Base-by-base conservation (phyloP, 2,329 filamentous ascomycete genomes). In the Aspergillus ustus region DNA sequence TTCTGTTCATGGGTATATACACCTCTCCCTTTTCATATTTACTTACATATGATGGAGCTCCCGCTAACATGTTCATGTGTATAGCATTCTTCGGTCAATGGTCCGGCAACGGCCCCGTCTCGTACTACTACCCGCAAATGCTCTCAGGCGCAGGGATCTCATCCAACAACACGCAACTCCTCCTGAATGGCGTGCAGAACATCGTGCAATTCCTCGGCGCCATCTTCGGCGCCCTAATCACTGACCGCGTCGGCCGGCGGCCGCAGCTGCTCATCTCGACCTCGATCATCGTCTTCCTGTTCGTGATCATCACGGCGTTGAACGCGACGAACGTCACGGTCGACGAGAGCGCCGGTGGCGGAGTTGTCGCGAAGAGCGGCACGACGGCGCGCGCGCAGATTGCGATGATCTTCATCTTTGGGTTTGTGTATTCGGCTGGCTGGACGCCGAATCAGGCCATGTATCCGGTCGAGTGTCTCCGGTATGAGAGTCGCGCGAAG, bases 381-480 rank as follows among this genome's bases (percentile, higher is more conserved):
- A 65, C 75, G 6, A 79, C 80, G 1, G 79, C 80, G 22, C 78
- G 81, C 46, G 83, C 81, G 0, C 77, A 80, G 7, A 72, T 87
- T n/a, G 83, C 83, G 31, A 82, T 85, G 73, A 83, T 85, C 59
- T 87, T 85, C 73, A 71, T 87, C 54, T 87, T 86, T 63, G 83
- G 83, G 1, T 81, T 82, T 61, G 77, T 83, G 31, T 86, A 82
- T 73, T 84, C 82, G 0, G 72, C 85, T 40, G 79, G 79, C 15
- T 78, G 80, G 68, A 82, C 80, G 7, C 80, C 80, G 0, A 73
- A 81, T 17, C 79, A 81, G 72, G 75, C 77, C 13, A 74, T 86
- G 43, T 86, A 85, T 70, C 83, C 83, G 0, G 82, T 85, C 34
- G 84, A 86, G 68, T 81, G 82, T 37, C 74, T 85, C n/a, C 80